Conservation (phyloP, 148 eudicot species). For the Vaccinium vitisidaea region DNA sequence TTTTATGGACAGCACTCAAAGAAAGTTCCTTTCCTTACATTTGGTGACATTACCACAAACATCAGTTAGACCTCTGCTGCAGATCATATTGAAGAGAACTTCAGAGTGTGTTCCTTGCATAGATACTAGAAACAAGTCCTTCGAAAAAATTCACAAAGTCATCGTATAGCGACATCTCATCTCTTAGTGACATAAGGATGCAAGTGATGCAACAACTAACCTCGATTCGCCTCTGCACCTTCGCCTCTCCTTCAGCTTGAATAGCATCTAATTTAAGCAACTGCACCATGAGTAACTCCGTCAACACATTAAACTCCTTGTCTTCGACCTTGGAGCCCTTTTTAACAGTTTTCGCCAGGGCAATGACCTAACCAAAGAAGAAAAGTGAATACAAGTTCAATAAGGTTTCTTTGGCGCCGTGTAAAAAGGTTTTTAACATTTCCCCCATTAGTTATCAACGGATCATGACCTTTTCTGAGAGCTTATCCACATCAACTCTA, state of each 20-base stretch:
- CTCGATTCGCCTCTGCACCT: constrained; percentile 45
- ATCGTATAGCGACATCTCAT: not conserved
- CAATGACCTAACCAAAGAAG: constrained; percentile 19
- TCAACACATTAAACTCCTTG: constrained; percentile 27
- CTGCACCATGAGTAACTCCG: constrained; percentile 55
- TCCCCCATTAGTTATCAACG: not conserved
- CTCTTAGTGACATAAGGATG: not conserved
- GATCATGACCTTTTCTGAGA: constrained; percentile 23
- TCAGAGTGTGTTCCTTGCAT: not conserved
- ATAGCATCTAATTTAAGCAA: constrained; percentile 54
- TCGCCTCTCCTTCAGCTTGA: constrained; percentile 59
- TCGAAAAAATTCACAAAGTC: not conserved
- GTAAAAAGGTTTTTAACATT: not conserved
- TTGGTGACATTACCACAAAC: not conserved
- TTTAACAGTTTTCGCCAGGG: constrained; percentile 11
- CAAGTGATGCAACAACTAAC: constrained; percentile 29
- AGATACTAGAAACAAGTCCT: not conserved
- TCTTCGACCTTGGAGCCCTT: constrained; percentile 16
- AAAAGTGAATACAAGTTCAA: not conserved
- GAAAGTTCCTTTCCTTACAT: not conserved
- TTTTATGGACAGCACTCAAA: not conserved
- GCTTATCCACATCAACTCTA: constrained; percentile 20
- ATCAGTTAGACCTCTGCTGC: not conserved
- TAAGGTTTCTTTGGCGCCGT: not conserved
- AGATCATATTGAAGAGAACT: not conserved